phyloP scores from a whole-genome alignment of 169 alveolate genomes.

The Plasmodium sp. region DNA sequence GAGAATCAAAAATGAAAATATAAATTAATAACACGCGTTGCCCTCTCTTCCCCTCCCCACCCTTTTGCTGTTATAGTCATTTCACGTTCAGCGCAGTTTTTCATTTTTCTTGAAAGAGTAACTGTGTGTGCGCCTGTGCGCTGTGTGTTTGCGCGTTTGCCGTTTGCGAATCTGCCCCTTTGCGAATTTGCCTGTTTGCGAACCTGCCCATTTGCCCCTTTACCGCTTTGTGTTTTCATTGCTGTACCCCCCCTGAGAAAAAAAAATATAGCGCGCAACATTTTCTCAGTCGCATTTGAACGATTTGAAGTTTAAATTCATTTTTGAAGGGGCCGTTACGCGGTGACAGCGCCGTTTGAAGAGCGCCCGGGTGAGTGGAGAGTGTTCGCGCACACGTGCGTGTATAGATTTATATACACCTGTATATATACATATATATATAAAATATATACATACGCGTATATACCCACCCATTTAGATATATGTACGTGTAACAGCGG shows the following conservation, averaged over 20 bases:
- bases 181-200: too few species aligned
- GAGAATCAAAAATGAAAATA: not conserved
- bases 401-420: not conserved
- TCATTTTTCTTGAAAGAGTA: not conserved
- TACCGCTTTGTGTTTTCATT: not conserved
- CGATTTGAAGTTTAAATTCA: not conserved
- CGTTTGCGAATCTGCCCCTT: not conserved
- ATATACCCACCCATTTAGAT: too few species aligned
- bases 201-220: not conserved
- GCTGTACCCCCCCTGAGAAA: not conserved
- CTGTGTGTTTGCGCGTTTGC: not conserved
- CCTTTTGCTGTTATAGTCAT: not conserved
- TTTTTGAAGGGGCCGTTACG: not conserved
- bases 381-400: not conserved
- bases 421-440: not conserved
- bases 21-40: not conserved
- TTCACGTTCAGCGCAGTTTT: not conserved
- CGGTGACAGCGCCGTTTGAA: not conserved
- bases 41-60: not conserved
- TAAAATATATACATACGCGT: not conserved
- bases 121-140: not conserved
- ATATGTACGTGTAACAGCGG: not conserved
- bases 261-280: not conserved
- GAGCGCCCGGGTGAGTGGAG: not conserved
- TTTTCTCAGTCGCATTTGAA: not conserved